Conservation (phyloP, 345 rosid species). For the Syzygium grande region DNA sequence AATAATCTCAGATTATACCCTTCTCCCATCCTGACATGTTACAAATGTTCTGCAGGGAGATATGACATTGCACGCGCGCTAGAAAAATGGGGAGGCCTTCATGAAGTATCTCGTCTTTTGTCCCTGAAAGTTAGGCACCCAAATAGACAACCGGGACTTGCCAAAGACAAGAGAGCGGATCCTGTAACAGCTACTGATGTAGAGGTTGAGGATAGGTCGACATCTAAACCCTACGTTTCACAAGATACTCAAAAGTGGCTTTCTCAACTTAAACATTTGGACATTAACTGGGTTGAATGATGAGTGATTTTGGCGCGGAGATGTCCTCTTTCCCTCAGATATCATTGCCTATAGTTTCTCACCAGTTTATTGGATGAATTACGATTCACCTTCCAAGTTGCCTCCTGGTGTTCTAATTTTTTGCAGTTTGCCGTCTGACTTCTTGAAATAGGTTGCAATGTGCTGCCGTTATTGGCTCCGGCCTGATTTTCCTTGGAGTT, state of each 20-base stretch:
- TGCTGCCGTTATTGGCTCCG: neutral
- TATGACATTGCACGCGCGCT: slow-evolving; percentile 92
- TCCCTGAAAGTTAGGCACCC: slow-evolving; percentile 77
- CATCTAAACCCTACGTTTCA: slow-evolving; percentile 40
- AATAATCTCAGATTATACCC: neutral
- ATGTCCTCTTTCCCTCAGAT: neutral
- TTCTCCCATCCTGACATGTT: neutral
- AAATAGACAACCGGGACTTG: slow-evolving; percentile 31
- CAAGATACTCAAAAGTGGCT: slow-evolving; percentile 83
- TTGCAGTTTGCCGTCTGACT: neutral
- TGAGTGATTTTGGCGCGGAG: neutral
- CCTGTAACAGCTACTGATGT: slow-evolving; percentile 6
- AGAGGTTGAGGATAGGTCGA: slow-evolving; percentile 14
- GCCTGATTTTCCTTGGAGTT: neutral
- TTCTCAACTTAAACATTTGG: slow-evolving; percentile 50
- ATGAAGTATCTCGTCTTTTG: slow-evolving; percentile 73
- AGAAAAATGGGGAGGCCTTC: slow-evolving; percentile 97
- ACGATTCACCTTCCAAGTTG: neutral
- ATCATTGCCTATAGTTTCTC: too few relatives aligned
- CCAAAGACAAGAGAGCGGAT: slow-evolving; percentile 39
- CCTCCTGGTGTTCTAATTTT: neutral
- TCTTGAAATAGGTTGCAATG: neutral
- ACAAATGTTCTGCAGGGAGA: slow-evolving; percentile 42
- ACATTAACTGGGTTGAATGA: slow-evolving; percentile 75
- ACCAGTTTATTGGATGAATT: too few relatives aligned